phyloP scores from a whole-genome alignment of 192 early-diverging fungal species.

The Coemansia asiatica region DNA sequence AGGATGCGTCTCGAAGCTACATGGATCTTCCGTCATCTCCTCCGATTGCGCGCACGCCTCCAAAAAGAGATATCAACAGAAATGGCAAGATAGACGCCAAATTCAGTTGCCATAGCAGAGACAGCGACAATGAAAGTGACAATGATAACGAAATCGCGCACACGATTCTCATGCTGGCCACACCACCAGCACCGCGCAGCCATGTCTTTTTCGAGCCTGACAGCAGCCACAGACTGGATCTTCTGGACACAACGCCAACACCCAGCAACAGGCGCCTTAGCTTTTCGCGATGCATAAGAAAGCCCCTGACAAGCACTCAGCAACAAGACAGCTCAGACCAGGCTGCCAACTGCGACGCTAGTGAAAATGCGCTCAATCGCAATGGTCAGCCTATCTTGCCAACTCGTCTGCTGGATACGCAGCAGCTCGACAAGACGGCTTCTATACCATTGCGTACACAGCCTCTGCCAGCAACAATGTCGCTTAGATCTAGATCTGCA shows the following conservation, averaged over 20 bases:
- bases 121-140: constrained; percentile 14
- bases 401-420: too few species aligned
- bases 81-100: neutral
- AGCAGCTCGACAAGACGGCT: too few species aligned
- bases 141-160: constrained; percentile 36
- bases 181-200: constrained; percentile 34
- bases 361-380: too few species aligned
- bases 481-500: too few species aligned
- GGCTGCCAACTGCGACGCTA: too few species aligned
- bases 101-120: neutral
- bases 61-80: neutral
- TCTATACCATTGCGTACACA: too few species aligned
- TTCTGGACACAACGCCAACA: constrained; percentile 17
- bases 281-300: constrained; percentile 30
- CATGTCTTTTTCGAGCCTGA: too few species aligned
- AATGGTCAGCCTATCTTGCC: too few species aligned
- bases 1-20: neutral
- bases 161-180: constrained; percentile 44
- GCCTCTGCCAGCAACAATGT: too few species aligned
- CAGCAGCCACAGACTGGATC: neutral
- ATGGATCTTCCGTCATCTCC: constrained; percentile 16
- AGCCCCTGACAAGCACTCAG: too few species aligned
- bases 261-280: constrained; percentile 21
- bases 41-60: constrained; percentile 1
- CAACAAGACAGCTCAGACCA: too few species aligned